Conservation (phyloP, 805 yeast genomes). For the Monosporozyma solicola region DNA sequence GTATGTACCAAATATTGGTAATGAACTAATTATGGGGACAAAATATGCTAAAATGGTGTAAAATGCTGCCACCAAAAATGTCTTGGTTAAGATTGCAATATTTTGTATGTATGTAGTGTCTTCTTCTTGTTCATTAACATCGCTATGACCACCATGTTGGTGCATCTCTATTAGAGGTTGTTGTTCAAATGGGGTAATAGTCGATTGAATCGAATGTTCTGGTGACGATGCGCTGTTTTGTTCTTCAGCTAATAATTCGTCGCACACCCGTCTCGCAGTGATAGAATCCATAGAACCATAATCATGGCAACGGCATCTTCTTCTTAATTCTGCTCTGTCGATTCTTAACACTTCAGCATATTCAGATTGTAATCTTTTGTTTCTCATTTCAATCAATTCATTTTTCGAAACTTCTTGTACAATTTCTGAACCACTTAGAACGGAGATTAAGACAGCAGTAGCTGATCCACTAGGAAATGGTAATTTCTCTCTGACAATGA, state of each 20-base stretch:
- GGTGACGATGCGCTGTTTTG: neutral
- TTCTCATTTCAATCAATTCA: constrained; percentile 30
- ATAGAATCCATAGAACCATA: constrained; percentile 13
- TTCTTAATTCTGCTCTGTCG: constrained; percentile 6
- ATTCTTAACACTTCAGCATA: constrained; percentile 22
- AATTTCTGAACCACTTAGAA: constrained; percentile 64
- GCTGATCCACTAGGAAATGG: constrained; percentile 95
- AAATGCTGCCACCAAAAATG: constrained; percentile 60
- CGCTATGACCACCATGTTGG: neutral
- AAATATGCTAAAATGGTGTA: constrained; percentile 70
- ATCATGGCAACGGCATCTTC: constrained; percentile 2
- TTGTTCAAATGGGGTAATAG: neutral
- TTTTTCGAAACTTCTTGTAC: constrained; percentile 27
- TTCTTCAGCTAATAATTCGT: neutral
- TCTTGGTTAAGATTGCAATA: constrained; percentile 45
- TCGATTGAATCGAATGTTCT: neutral
- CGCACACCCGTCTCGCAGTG: constrained; percentile 8
- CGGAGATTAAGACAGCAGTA: constrained; percentile 86
- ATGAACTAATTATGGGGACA: constrained; percentile 52
- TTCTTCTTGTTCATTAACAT: neutral
- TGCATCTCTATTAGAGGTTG: neutral
- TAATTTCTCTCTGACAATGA: constrained; percentile 75
- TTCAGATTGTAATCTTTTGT: constrained; percentile 14
- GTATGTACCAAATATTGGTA: constrained; percentile 68
- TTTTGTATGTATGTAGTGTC: constrained; percentile 34